phyloP scores from a whole-genome alignment of 208 protist genomes.

The Trichomonas vaginalis region DNA sequence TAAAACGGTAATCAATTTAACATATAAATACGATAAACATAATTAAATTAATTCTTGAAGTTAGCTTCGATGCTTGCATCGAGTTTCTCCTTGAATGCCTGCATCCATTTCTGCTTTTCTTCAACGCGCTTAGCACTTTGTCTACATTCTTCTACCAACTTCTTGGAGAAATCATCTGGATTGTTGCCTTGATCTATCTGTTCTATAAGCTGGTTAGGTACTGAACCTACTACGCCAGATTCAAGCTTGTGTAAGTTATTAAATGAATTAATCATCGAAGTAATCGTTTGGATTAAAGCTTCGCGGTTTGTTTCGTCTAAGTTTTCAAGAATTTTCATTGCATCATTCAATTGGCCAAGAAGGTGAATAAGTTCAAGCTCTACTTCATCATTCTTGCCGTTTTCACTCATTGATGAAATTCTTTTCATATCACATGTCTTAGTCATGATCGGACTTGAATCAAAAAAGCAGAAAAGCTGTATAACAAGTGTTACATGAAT shows the following conservation, averaged over 20 bases:
- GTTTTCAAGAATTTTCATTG: constrained; percentile 8
- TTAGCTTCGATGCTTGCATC: background rate
- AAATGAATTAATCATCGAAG: background rate
- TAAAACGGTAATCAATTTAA: too few relatives aligned
- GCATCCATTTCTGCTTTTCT: constrained; percentile 16
- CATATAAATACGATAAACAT: too few relatives aligned
- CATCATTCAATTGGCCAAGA: background rate
- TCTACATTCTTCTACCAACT: background rate
- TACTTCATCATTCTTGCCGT: background rate
- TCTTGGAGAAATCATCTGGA: constrained; percentile 6
- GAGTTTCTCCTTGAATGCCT: background rate
- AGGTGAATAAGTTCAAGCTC: background rate
- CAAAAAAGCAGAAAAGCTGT: background rate
- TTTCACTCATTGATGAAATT: background rate
- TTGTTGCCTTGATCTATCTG: constrained; percentile 11
- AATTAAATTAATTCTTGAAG: background rate
- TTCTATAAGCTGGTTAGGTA: background rate
- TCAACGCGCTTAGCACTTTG: background rate
- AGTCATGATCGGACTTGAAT: background rate
- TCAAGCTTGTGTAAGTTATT: background rate
- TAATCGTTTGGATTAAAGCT: background rate
- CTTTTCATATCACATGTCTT: background rate
- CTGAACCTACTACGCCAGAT: background rate
- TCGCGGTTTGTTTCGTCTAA: background rate
- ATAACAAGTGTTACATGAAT: background rate